These are phyloP conservation scores for Macrophomina phaseolina DNA, from an alignment of 2,329 filamentous ascomycete genomes.

Conservation along the genomic window DNA sequence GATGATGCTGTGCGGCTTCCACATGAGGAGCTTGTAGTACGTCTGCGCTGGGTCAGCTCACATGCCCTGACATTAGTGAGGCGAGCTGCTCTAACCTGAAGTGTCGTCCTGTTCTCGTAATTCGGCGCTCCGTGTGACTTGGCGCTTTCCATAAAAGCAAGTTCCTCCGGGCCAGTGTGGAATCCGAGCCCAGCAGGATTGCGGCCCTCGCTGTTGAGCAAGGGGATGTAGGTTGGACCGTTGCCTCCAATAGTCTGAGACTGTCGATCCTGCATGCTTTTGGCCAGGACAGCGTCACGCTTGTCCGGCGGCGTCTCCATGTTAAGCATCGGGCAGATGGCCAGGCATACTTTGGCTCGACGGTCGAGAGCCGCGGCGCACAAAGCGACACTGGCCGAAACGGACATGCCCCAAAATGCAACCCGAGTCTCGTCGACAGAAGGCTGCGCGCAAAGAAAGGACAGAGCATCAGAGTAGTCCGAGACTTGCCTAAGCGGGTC, in stretches of 20 bases:
- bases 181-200: constrained; percentile 41
- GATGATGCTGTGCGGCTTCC: constrained; percentile 18
- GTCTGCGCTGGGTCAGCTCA: constrained; percentile 12
- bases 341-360: constrained; percentile 37
- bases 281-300: constrained; percentile 35
- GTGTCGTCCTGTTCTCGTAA: constrained; percentile 35
- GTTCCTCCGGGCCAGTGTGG: not conserved
- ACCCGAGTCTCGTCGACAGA: constrained; percentile 40
- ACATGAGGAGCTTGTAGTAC: constrained; percentile 35
- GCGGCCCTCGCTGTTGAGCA: constrained; percentile 45
- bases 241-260: constrained; percentile 47
- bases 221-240: constrained; percentile 43
- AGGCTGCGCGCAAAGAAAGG: constrained; percentile 37
- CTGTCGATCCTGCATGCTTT: constrained; percentile 46
- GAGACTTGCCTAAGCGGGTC: constrained; percentile 41
- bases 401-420: constrained; percentile 47
- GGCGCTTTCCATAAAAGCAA: not conserved
- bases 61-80: too few species aligned
- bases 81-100: constrained; percentile 29
- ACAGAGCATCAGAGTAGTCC: constrained; percentile 46
- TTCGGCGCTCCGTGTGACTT: constrained; percentile 5
- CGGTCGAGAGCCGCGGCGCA: constrained; percentile 40
- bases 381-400: constrained; percentile 36
- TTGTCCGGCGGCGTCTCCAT: constrained; percentile 30
- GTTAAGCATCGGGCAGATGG: constrained; percentile 33